These are phyloP conservation scores for Dictyostelium capitatum DNA, from an alignment of 78 protist species.

Conservation along the genomic window DNA sequence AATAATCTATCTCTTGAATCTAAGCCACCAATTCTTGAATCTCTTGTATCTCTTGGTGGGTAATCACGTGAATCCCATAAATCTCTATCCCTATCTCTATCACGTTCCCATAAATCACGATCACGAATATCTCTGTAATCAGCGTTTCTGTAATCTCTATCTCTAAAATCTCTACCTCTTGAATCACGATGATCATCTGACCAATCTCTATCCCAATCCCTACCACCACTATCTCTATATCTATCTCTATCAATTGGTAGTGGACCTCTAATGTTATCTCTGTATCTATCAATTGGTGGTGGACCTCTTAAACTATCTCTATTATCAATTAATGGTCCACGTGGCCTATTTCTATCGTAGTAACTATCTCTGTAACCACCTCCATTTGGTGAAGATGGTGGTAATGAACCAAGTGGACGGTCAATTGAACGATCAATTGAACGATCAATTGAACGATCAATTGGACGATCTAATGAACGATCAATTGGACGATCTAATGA, in stretches of 20 bases:
- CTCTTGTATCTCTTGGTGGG: neutral
- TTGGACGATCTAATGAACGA: no score
- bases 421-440: no score
- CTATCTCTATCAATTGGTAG: slow-evolving; percentile 1
- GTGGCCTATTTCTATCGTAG: slow-evolving; percentile 7
- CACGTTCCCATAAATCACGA: slow-evolving; percentile 17
- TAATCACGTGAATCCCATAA: neutral
- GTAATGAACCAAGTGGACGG: neutral
- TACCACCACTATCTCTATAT: neutral
- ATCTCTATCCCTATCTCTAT: slow-evolving; percentile 31
- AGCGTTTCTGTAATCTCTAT: slow-evolving; percentile 36
- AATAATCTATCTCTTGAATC: neutral
- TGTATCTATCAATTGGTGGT: slow-evolving; percentile 1
- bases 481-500: slow-evolving; percentile 2
- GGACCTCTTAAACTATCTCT: neutral
- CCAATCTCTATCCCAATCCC: slow-evolving; percentile 5
- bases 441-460: no score
- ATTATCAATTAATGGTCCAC: neutral
- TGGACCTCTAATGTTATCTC: neutral
- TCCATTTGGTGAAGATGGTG: neutral
- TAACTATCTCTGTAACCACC: slow-evolving; percentile 6
- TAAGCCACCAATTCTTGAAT: slow-evolving; percentile 3
- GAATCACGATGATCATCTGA: neutral
- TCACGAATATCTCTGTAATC: neutral
- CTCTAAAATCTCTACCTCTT: neutral